Evolutionary conservation across 306 rosid genomes (phyloP).

Genomic region (Quercus rubra): DNA sequence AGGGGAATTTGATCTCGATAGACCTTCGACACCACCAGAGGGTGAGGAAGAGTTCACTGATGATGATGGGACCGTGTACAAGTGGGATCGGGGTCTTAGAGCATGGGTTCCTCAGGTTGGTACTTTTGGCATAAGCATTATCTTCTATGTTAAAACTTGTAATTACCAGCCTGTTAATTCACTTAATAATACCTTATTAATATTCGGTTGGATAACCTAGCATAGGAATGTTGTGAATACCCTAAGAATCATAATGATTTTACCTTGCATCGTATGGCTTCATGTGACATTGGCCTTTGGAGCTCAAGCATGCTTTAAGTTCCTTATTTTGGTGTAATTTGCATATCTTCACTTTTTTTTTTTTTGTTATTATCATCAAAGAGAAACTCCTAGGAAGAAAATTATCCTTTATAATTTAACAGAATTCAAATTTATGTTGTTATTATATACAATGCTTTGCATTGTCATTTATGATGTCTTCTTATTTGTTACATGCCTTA

Average conservation of each 20-base stretch:
- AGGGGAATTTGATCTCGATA: conserved; percentile 47
- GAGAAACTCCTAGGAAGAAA: no score
- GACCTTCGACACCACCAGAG: conserved; percentile 91
- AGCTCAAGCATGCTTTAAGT: not conserved
- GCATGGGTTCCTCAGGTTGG: conserved; percentile 95
- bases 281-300: not conserved
- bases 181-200: not conserved
- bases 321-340: no score
- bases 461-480: not conserved
- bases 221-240: not conserved
- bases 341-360: not conserved
- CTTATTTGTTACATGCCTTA: not conserved
- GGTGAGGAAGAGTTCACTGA: conserved; percentile 95
- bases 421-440: not conserved
- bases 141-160: not conserved
- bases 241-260: not conserved
- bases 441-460: not conserved
- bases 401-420: no score
- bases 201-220: not conserved
- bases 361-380: not conserved
- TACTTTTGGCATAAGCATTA: conserved; percentile 10
- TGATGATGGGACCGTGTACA: conserved; percentile 90
- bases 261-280: not conserved
- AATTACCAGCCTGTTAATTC: not conserved
- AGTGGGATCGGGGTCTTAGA: conserved; percentile 74